Evolutionary conservation across 2,329 filamentous ascomycete genomes (phyloP).

Genomic region (Fusarium fracticaudum): DNA sequence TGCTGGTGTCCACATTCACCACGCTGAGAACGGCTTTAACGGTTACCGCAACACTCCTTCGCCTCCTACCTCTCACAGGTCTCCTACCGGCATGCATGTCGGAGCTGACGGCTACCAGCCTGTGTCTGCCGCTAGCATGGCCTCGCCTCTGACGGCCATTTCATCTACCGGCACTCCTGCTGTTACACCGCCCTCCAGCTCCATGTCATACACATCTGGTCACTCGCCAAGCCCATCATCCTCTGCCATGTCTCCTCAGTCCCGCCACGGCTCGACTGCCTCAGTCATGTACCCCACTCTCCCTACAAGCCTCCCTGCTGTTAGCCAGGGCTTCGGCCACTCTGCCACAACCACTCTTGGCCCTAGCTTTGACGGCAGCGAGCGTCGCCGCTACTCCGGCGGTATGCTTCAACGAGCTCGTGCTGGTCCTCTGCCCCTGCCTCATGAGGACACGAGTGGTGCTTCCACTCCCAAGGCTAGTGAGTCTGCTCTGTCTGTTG

Average conservation of each 20-base stretch:
- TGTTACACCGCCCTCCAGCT: slow-evolving; percentile 78
- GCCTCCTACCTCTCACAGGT: slow-evolving; percentile 55
- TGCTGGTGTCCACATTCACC: slow-evolving; percentile 79
- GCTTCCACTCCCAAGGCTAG: slow-evolving; percentile 56
- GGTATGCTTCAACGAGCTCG: slow-evolving; percentile 72
- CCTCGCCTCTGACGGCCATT: slow-evolving; percentile 67
- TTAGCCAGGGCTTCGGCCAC: slow-evolving; percentile 75
- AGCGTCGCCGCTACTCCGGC: slow-evolving; percentile 72
- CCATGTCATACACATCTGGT: slow-evolving; percentile 79
- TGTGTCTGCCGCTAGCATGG: slow-evolving; percentile 65
- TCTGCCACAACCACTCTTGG: slow-evolving; percentile 77
- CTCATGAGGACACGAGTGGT: slow-evolving; percentile 50
- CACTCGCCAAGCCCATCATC: slow-evolving; percentile 80
- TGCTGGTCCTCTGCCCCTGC: slow-evolving; percentile 53
- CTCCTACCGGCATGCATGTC: slow-evolving; percentile 47
- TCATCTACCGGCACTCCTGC: slow-evolving; percentile 77
- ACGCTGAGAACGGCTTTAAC: slow-evolving; percentile 71
- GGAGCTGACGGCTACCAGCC: slow-evolving; percentile 51
- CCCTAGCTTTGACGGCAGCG: slow-evolving; percentile 70
- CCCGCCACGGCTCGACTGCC: slow-evolving; percentile 67
- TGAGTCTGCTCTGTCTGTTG: slow-evolving; percentile 56
- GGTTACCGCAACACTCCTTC: slow-evolving; percentile 68
- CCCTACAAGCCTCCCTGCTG: slow-evolving; percentile 63
- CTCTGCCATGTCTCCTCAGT: slow-evolving; percentile 73
- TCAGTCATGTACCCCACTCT: slow-evolving; percentile 80